Base-by-base conservation (phyloP, 495 filamentous ascomycete genomes). In the Aspergillus ellipticus region DNA sequence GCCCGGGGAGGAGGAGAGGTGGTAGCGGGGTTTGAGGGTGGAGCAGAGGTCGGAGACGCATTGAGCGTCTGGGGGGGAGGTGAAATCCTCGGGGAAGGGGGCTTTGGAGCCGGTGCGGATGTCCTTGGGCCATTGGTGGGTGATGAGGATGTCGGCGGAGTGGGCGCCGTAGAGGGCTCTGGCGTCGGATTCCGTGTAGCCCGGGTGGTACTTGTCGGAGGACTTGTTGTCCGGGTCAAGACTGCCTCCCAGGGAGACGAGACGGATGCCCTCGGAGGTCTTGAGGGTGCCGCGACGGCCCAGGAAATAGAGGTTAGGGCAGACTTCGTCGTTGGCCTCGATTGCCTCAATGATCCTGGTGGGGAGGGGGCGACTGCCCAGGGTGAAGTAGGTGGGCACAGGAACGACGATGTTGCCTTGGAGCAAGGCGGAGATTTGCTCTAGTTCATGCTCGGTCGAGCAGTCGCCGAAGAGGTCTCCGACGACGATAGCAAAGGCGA, bases 241-340 rank as follows among this genome's bases (percentile, higher is more conserved):
- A 10, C 71, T 67, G 0, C 94, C 94, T 39, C 92, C 92, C 2
- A 97, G 77, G 9, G 87, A 74, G 4, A 90, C 88, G 51, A 98
- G 89, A 11, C 87, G 82, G 20, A 98, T 79, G 10, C 94, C 94
- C 51, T 96, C 91, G 19, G 89, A 86, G 0, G 94, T 98, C 67
- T 92, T 96, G 37, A 90, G 84, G 8, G 85, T 83, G 26, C 85
- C 88, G 52, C 89, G 86, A 66, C 91, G 95, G 20, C 90, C 90
- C 0, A 97, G 82, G 66, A 85, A 95, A 71, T 87, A 90, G 3
- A 98, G 79, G 59, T 97, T 96, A 1, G 85, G 77, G 61, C 91
- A 96, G 21, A 98, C 76, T 66, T 94, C 88, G 59, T 93, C 91
- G 60, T 88, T 81, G 37, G 80, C 80, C 65, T 89, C 79, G 29